Evolutionary conservation across 2,329 filamentous ascomycete species (phyloP), one percentile per base, ranked within the genome.

Genomic region (Geosmithia flava): DNA sequence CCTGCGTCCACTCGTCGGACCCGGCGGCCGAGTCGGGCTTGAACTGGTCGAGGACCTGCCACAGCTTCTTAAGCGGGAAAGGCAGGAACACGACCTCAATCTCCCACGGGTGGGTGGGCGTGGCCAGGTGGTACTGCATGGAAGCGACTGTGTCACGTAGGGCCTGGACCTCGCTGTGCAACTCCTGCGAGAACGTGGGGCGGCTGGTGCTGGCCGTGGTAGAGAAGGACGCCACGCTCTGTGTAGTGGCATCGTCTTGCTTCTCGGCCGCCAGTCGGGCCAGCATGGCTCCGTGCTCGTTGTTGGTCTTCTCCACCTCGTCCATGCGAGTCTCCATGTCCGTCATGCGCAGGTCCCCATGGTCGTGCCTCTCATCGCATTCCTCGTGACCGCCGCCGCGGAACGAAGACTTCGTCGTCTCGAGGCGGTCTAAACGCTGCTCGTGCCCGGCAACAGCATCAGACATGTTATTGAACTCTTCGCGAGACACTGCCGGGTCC

Each of bases 81-180:
- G 86, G 86, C 7, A 90, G 61, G 49, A 89, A 79, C 1, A 90
- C 79, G 4, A 90, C 81, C 57, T 90, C 85, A 2, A 91, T 68
- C 53, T 85, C 77, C 83, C 85, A 89, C 0, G 85, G 83, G 41
- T 76, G 71, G 42, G 66, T 63, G 27, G 69, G 68, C 0, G 83
- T 80, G n/a, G 85, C 84, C 29, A 80, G 62, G 10, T 75, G 67
- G 6, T 73, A 71, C 59, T 85, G 81, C 10, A 87, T 68, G 42
- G 76, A 68, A 29, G 68, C 62, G 45, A 80, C 64, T 51, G 75
- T 72, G 3, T 70, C 67, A 53, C 73, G 69, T 1, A 80, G 60
- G 7, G 61, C 59, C 52, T 75, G 68, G 2, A 81, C 63, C 52
- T 78, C 71, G 46, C 59, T 70, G 54, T 69, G 65, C 11, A 80